These are phyloP conservation scores for Leccinum disarticulatum DNA, from an alignment of 768 basidiomycete genomes.

Conservation along the genomic window DNA sequence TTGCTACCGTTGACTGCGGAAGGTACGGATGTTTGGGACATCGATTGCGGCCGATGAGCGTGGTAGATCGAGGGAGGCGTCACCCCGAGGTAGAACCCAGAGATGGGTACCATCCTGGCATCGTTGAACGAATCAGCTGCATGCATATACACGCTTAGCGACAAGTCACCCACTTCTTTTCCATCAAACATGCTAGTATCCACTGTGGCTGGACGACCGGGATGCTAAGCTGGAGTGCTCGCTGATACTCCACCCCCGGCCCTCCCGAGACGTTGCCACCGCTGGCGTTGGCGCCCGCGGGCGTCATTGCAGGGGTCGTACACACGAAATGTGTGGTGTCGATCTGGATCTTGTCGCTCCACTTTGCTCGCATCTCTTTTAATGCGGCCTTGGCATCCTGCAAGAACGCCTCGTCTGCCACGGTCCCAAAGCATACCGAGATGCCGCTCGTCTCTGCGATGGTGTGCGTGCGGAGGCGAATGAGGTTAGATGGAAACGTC, in stretches of 20 bases:
- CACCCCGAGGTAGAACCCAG: constrained; percentile 76
- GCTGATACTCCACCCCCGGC: constrained; percentile 77
- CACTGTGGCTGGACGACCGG: constrained; percentile 95
- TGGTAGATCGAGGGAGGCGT: constrained; percentile 43
- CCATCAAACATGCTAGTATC: constrained; percentile 85
- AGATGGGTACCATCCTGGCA: constrained; percentile 82
- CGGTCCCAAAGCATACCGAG: too few relatives aligned
- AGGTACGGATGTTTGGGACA: constrained; percentile 66
- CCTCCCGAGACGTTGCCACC: constrained; percentile 45
- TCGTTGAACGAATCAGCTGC: background rate
- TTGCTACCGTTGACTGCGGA: constrained; percentile 31
- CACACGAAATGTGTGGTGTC: too few relatives aligned
- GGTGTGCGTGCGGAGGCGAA: too few relatives aligned
- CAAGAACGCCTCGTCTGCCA: too few relatives aligned
- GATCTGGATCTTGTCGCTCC: too few relatives aligned
- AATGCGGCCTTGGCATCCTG: too few relatives aligned
- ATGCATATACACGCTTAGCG: background rate
- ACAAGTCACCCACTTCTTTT: constrained; percentile 64
- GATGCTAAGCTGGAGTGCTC: constrained; percentile 89
- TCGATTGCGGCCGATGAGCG: constrained; percentile 62
- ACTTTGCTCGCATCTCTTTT: too few relatives aligned
- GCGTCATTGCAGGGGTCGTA: too few relatives aligned
- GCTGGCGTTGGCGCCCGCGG: constrained; percentile 49
- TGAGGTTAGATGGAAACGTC: too few relatives aligned
- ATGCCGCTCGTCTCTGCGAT: too few relatives aligned